A percentile compares a stretch with the other conserved stretches of the same genome.
Evolutionary conservation across 306 rosid species (phyloP).

Genomic region (cucumber (Cucumis sativus)): DNA sequence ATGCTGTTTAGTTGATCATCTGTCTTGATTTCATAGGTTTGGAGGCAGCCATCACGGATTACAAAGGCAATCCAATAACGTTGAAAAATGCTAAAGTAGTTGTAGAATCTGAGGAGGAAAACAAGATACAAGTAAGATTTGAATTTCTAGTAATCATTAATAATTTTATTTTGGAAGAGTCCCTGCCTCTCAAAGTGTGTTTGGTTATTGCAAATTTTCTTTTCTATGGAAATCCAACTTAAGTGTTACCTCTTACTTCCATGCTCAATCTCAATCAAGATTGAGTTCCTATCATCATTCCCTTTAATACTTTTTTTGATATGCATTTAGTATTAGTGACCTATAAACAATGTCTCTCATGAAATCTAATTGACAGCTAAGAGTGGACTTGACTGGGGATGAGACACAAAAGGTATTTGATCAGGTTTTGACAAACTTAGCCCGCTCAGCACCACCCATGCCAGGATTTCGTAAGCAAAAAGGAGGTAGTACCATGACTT

Average conservation of each 20-base stretch:
- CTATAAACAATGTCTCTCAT: not conserved
- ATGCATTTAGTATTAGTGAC: not conserved
- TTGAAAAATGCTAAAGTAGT: slow-evolving; percentile 38
- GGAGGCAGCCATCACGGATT: slow-evolving; percentile 56
- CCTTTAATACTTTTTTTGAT: not conserved
- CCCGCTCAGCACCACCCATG: slow-evolving; percentile 62
- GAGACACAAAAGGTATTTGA: slow-evolving; percentile 63
- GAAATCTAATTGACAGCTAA: slow-evolving; percentile 35
- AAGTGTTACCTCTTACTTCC: not conserved
- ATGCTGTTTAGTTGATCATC: not conserved
- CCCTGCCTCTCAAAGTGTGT: not conserved
- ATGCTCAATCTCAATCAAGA: not conserved
- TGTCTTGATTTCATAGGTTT: slow-evolving; percentile 36
- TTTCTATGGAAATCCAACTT: not conserved
- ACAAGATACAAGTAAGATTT: slow-evolving; percentile 46
- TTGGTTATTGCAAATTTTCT: not conserved
- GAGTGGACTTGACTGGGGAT: slow-evolving; percentile 61
- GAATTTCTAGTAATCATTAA: too few relatives aligned
- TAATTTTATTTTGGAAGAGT: not conserved
- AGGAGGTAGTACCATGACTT: slow-evolving; percentile 44
- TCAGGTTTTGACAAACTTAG: slow-evolving; percentile 42
- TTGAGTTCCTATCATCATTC: not conserved
- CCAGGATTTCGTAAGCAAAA: slow-evolving; percentile 81
- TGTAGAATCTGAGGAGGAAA: slow-evolving; percentile 43
- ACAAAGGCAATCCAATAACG: slow-evolving; percentile 18